Evolutionary conservation across 768 basidiomycete genomes (phyloP).

Genomic region (Tubosaeta brunneosetosa): DNA sequence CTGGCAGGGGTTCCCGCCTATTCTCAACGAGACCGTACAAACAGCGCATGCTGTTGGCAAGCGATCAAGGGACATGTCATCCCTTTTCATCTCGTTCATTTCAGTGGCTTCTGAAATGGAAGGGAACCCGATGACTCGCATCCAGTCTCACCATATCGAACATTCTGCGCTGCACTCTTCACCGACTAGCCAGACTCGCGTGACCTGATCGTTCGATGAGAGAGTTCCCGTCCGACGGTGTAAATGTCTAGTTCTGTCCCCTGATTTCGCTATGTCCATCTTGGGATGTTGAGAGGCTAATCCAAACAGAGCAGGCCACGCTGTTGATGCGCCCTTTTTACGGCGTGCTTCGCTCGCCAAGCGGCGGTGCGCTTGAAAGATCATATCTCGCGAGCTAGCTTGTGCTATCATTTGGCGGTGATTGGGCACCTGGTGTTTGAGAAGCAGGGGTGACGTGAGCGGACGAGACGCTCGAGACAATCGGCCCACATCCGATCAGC

Average conservation of each 20-base stretch:
- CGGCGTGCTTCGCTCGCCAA: constrained; percentile 23
- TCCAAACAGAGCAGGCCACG: constrained; percentile 22
- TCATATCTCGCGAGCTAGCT: constrained; percentile 8
- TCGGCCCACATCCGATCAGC: background rate
- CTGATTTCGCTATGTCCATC: constrained; percentile 17
- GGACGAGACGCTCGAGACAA: background rate
- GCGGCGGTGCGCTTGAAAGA: background rate
- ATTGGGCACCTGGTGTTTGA: constrained; percentile 10
- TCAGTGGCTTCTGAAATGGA: constrained; percentile 31
- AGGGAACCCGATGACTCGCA: constrained; percentile 19
- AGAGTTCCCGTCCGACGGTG: background rate
- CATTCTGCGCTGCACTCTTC: constrained; percentile 17
- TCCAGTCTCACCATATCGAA: constrained; percentile 7
- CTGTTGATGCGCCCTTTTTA: constrained; percentile 32
- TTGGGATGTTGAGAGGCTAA: constrained; percentile 11
- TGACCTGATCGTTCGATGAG: constrained; percentile 11
- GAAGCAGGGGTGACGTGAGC: constrained; percentile 14
- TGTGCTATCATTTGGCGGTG: too few species aligned
- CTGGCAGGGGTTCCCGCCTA: background rate
- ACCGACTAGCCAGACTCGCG: constrained; percentile 3
- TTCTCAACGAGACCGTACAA: constrained; percentile 19
- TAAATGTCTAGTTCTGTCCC: background rate
- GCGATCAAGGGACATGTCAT: constrained; percentile 31
- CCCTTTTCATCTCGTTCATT: constrained; percentile 27
- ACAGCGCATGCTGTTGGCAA: constrained; percentile 21